These are phyloP conservation scores for Solanum hybrid DNA, from an alignment of 305 asterid genomes.

Conservation along the genomic window DNA sequence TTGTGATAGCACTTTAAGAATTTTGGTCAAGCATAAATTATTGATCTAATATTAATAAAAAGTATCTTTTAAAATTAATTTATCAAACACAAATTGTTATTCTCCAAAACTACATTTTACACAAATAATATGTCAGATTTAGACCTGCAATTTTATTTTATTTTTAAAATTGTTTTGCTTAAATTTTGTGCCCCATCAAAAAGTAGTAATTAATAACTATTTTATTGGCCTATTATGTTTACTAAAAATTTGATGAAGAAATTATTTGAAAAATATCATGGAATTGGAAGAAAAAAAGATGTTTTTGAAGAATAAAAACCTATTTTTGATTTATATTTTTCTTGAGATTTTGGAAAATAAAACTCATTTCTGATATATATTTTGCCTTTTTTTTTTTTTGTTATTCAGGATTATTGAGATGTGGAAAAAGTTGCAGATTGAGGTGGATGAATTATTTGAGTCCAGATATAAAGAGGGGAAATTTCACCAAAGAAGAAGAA, in stretches of 20 bases:
- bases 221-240: neutral
- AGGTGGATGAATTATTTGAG: conserved; percentile 75
- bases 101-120: neutral
- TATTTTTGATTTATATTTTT: neutral
- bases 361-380: neutral
- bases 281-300: neutral
- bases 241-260: neutral
- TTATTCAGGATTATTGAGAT: conserved; percentile 54
- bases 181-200: neutral
- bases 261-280: neutral
- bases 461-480: conserved; percentile 83
- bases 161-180: neutral
- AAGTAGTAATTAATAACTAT: neutral
- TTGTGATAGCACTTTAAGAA: neutral
- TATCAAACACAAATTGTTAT: neutral
- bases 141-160: neutral
- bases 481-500: conserved; percentile 69
- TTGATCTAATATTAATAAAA: neutral
- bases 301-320: neutral
- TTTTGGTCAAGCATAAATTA: neutral
- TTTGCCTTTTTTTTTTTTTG: neutral
- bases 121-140: neutral
- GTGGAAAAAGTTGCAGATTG: conserved; percentile 88
- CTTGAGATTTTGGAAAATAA: neutral
- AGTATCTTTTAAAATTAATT: fast-evolving